These are phyloP conservation scores for Bonia amplexicaulis DNA, from an alignment of 176 grass and related monocot species.

Conservation along the genomic window DNA sequence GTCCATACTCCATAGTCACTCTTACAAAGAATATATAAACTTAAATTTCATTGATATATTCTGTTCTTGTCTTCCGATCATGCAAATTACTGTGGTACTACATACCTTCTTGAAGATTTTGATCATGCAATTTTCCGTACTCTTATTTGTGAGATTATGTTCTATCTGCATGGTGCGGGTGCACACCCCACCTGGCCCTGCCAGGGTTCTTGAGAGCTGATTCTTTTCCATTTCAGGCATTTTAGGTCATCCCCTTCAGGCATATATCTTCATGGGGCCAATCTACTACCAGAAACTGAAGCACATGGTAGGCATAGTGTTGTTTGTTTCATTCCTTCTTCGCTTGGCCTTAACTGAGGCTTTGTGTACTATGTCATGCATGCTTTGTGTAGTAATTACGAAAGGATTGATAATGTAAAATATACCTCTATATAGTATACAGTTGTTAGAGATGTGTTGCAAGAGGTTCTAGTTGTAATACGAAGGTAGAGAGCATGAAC, in stretches of 20 bases:
- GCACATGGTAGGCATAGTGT: conserved; percentile 72
- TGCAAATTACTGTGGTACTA: background rate
- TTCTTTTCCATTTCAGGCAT: conserved; percentile 57
- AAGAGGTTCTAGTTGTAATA: too few species aligned
- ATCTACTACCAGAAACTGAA: conserved; percentile 98
- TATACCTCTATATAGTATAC: background rate
- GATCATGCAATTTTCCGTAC: background rate
- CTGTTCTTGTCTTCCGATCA: background rate
- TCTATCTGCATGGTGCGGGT: background rate
- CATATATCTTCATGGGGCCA: conserved; percentile 97
- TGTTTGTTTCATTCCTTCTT: conserved; percentile 7
- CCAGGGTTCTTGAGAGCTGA: background rate
- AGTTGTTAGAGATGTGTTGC: background rate
- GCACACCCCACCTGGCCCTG: background rate
- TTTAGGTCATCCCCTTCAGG: conserved; percentile 77
- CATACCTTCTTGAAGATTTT: background rate
- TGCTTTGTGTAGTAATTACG: background rate
- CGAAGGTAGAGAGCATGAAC: too few species aligned
- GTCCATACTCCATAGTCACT: background rate
- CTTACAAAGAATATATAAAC: background rate
- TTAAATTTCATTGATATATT: background rate
- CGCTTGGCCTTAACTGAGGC: background rate
- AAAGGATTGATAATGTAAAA: background rate
- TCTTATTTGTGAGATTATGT: background rate
- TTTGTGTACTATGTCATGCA: background rate